Evolutionary conservation across 2,329 filamentous ascomycete genomes (phyloP), one percentile per base, ranked within the genome.

Genomic region (Hypoxylon sp.): DNA sequence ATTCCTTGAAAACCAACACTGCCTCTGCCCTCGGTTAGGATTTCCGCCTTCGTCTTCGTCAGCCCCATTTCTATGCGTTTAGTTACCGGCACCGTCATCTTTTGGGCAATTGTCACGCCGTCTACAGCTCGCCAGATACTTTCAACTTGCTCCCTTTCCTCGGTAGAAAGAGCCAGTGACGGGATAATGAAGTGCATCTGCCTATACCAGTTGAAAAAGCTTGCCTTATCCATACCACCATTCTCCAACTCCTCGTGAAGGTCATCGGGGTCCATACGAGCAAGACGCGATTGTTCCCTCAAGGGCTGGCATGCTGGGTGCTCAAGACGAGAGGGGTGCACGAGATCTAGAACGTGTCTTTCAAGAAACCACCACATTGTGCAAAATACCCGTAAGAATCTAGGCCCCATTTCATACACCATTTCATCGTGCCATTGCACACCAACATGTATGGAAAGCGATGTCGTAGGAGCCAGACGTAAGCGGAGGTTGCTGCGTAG

Each of bases 321-420:
- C 3, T 3, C 24, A 2, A 10, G 31, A 31, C 67, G 67, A 24
- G 59, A 65, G 6, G 39, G 59, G 32, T 69, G 63, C 3, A 24
- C 32, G 10, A 67, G 67, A 5, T 42, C 32, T 13, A 31, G 19
- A 1, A 69, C 15, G n/a, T 64, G 44, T 1, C 13, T 15, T 17
- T 67, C 67, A 17, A 69, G 11, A 17, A 69, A 58, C 67, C 67
- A 69, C 67, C 60, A 67, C 46, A 69, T 15, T 35, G 64, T 69
- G 29, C 51, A 64, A 29, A 69, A 65, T 2, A 44, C 17, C 10
- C 67, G 39, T 13, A 69, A 29, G 39, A 42, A 39, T 32, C 21
- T 24, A 5, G 59, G 58, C 1, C 53, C 52, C 2, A 7, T 6
- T 17, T 54, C 53, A 17, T 53, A 55, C n/a, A n/a, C 7, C 29